Base-by-base conservation (phyloP, 2,329 filamentous ascomycete species). In the Penicillium palitans region DNA sequence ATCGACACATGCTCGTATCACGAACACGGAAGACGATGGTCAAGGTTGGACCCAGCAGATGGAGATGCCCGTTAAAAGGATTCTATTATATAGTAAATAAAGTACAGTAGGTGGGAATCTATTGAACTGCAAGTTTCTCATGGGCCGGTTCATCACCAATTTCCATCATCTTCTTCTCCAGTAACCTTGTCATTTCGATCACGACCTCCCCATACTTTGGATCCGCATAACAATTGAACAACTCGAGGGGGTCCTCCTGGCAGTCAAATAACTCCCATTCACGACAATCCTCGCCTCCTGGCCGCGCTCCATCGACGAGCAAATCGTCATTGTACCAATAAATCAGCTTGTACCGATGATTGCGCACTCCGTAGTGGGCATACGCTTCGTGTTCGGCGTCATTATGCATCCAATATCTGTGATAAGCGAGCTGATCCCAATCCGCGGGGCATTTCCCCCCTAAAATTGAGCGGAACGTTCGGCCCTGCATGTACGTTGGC, bases 191-290 rank as follows among this genome's bases (percentile, higher is more conserved):
- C 79, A 82, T 81, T 0, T 65, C 55, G 56, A 61, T 59, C 0
- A 80, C 75, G 1, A 79, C 69, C 2, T 74, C 67, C 6, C 48
- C 33, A 60, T 81, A 81, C 40, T 67, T 61, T 0, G 68, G 57
- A 0, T 81, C 74, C 2, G 70, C 7, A 47, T 82, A 82, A 19
- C 72, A 63, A 52, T 82, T 82, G 60, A 83, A 81, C 33, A 82
- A 60, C 62, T 82, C 79, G n/a, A 82, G 62, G 0, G 80, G 79
- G 59, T 82, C 82, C 53, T 81, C 70, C 2, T 79, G 62, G 47
- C 80, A 82, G 61, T 84, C 81, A 61, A 84, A 84, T 17, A 84
- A 59, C 64, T 84, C 82, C 81, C 82, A 84, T 61, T 84, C 81
- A 58, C 77, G 44, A 31, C 44, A 78, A 35, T 80, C 73, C 50